Evolutionary conservation across 352 stramenopile genomes (phyloP), one percentile per base, ranked within the genome.

Genomic region (Saprolegnia diclina): DNA sequence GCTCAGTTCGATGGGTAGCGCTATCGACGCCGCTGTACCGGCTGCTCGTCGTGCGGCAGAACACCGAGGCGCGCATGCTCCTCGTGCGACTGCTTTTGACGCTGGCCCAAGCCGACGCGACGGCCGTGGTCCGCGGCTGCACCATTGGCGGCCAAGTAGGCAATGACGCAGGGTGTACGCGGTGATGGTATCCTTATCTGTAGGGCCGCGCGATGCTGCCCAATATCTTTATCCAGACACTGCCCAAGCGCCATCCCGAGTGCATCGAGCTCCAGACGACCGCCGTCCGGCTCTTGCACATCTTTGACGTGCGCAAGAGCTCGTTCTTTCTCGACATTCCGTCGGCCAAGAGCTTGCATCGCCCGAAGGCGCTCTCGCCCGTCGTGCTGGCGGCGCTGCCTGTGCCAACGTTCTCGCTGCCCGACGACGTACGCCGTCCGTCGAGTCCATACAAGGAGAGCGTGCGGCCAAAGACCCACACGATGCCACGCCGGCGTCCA

Each of bases 211-310:
- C 82, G 16, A 91, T 83, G 80, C 77, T 89, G 69, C 84, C 84
- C 38, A 87, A 89, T 61, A 90, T 91, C 79, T 92, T 90, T 56
- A 81, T 92, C 48, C 82, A 87, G 42, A 87, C 81, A 22, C 65
- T 92, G 14, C 79, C 86, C 55, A 91, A 90, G 64, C 84, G 84
- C 3, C 80, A 92, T 55, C 74, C 73, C 22, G 79, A 81, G 52
- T 86, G 82, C 67, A 46, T 73, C 13, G 71, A 48, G 45, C 74
- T 92, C 32, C 76, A 76, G 32, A 71, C 80, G 1, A 67, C 88
- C 19, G 78, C 74, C 0, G 64, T 68, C 14, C 73, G 78, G 29
- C 64, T 92, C 73, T 87, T 29, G 50, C 66, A 14, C 77, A 72
- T 52, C 81, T 91, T 67, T 73, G 73, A 21, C 29, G n/a, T 61